These are phyloP conservation scores for Vigna mungo DNA, from an alignment of 306 rosid species.

Conservation along the genomic window DNA sequence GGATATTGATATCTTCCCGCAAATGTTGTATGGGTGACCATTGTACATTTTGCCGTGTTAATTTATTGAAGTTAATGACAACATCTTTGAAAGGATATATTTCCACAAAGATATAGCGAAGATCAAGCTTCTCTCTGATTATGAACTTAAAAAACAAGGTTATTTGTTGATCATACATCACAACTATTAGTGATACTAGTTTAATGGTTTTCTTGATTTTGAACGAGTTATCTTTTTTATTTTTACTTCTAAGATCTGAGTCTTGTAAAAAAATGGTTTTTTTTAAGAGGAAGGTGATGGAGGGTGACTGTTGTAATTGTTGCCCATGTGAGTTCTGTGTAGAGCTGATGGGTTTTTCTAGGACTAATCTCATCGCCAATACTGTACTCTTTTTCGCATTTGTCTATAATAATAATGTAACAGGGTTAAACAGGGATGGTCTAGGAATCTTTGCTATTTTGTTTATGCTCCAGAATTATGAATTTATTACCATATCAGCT, in stretches of 20 bases:
- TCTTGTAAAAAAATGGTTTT: neutral
- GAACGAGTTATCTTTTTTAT: conserved; percentile 23
- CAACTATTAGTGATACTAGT: neutral
- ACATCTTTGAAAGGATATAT: neutral
- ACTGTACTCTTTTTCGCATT: conserved; percentile 30
- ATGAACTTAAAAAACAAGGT: neutral
- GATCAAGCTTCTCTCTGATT: no score
- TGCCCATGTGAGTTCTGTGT: conserved; percentile 45
- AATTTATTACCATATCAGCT: conserved; percentile 34
- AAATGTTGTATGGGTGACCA: no score
- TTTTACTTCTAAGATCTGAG: neutral
- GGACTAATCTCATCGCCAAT: conserved; percentile 44
- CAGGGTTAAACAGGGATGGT: conserved; percentile 22
- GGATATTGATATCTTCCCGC: no score
- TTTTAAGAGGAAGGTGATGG: conserved; percentile 1
- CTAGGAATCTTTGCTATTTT: conserved; percentile 38
- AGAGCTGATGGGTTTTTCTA: conserved; percentile 49
- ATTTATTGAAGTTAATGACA: neutral
- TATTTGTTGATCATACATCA: neutral
- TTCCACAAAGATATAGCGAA: no score
- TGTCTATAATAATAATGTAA: conserved; percentile 40
- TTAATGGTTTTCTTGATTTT: conserved; percentile 21
- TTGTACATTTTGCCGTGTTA: no score
- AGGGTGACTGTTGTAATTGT: conserved; percentile 27
- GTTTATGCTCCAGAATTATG: neutral